Percentiles rank a stretch among this genome's conserved stretches.
These are phyloP conservation scores for Mycena albidolilacea DNA, from an alignment of 768 basidiomycete genomes.

Conservation along the genomic window DNA sequence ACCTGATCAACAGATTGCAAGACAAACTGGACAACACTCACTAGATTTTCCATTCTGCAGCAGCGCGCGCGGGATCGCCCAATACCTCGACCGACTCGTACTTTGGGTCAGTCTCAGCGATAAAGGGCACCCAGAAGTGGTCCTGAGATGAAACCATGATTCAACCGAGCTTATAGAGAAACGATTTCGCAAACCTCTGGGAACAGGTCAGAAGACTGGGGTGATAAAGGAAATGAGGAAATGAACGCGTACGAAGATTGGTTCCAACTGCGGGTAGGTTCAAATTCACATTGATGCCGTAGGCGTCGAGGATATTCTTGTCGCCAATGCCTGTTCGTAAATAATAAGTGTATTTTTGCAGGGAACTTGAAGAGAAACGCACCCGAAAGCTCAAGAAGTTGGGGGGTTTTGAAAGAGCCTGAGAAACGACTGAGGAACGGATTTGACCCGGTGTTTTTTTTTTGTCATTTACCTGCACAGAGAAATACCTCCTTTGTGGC, in stretches of 20 bases:
- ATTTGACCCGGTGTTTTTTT: too few relatives aligned
- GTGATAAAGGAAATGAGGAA: not conserved
- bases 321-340: conserved; percentile 19
- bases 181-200: not conserved
- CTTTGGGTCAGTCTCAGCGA: conserved; percentile 14
- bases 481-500: conserved; percentile 63
- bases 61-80: not conserved
- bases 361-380: not conserved
- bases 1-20: too few relatives aligned
- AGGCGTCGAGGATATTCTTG: not conserved
- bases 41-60: conserved; percentile 20
- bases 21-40: not conserved
- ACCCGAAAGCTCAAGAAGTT: conserved; percentile 51
- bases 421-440: not conserved
- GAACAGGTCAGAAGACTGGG: not conserved
- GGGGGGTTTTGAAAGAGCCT: conserved; percentile 50
- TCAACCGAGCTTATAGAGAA: not conserved
- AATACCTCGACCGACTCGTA: conserved; percentile 30
- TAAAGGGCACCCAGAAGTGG: conserved; percentile 11
- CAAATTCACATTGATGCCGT: conserved; percentile 49
- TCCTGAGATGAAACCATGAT: not conserved
- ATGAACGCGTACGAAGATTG: conserved; percentile 53
- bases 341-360: not conserved
- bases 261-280: conserved; percentile 60
- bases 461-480: conserved; percentile 47